phyloP scores from a whole-genome alignment of 1,284 basidiomycete species.

The Lignosus rhinocerotis region DNA sequence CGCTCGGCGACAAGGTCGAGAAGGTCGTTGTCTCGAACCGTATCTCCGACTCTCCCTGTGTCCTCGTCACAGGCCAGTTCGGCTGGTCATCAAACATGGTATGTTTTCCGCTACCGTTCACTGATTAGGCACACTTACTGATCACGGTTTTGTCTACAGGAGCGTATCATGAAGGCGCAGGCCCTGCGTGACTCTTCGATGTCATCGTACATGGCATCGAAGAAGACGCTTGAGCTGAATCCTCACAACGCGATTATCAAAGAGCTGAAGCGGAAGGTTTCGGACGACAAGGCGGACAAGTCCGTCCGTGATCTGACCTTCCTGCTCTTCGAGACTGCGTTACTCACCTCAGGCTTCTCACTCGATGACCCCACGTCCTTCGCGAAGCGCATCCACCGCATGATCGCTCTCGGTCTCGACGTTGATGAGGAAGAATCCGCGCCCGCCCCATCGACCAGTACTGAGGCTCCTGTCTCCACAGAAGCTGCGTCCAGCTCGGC shows the following conservation, averaged over 20 bases:
- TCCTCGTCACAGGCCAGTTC: constrained; percentile 97
- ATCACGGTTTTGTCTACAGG: constrained; percentile 31
- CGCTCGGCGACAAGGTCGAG: constrained; percentile 99
- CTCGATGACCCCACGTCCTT: constrained; percentile 95
- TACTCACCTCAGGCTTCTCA: constrained; percentile 93
- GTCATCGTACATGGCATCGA: constrained; percentile 99
- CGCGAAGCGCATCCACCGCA: constrained; percentile 95
- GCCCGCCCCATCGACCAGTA: constrained; percentile 33
- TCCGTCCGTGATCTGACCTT: constrained; percentile 96
- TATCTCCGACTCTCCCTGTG: constrained; percentile 94
- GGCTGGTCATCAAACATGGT: constrained; percentile 99
- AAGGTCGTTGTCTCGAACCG: constrained; percentile 99
- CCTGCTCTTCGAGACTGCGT: constrained; percentile 95
- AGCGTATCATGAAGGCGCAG: constrained; percentile 99
- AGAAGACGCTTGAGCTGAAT: constrained; percentile 99
- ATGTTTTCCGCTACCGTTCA: background rate
- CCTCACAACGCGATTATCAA: constrained; percentile 93
- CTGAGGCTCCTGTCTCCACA: constrained; percentile 47
- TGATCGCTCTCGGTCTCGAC: constrained; percentile 88
- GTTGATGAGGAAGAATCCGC: constrained; percentile 71
- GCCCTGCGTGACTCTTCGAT: constrained; percentile 98
- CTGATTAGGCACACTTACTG: background rate
- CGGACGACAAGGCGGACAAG: constrained; percentile 98
- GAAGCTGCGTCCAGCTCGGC: constrained; percentile 69
- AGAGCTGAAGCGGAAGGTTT: constrained; percentile 93